phyloP scores from a whole-genome alignment of 1,284 basidiomycete species.

The Cyathus pygmaeus region DNA sequence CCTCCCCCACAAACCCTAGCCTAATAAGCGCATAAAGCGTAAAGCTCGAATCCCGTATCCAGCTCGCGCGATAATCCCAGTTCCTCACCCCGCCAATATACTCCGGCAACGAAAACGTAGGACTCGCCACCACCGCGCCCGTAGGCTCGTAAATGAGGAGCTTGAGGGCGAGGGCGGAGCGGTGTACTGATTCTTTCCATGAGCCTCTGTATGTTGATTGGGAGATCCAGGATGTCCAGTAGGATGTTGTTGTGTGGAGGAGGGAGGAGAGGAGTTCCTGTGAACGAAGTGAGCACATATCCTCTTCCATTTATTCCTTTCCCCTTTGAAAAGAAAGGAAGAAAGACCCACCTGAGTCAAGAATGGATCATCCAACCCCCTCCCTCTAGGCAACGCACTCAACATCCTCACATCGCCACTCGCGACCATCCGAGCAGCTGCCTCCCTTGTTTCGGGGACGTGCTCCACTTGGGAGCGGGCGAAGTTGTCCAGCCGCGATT shows the following conservation, averaged over 20 bases:
- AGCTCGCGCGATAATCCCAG: conserved; percentile 86
- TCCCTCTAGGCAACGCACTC: conserved; percentile 10
- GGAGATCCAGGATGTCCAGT: conserved; percentile 89
- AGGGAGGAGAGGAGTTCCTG: not conserved
- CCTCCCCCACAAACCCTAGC: conserved; percentile 91
- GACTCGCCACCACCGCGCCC: conserved; percentile 85
- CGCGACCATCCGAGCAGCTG: conserved; percentile 5
- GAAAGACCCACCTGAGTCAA: conserved; percentile 56
- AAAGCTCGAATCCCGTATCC: conserved; percentile 93
- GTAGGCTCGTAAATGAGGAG: conserved; percentile 89
- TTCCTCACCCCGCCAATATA: conserved; percentile 89
- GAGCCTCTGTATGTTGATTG: conserved; percentile 86
- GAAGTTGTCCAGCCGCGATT: no score
- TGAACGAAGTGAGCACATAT: conserved; percentile 37
- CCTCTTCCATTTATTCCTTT: no score
- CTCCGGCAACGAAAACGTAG: conserved; percentile 93
- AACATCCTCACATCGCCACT: conserved; percentile 3
- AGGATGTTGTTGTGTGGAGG: conserved; percentile 43
- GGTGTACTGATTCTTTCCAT: conserved; percentile 93
- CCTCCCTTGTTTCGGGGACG: not conserved
- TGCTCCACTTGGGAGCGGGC: not conserved
- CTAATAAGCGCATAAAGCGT: conserved; percentile 92
- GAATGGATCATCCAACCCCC: conserved; percentile 54
- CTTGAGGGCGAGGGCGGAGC: conserved; percentile 88
- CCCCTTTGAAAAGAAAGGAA: no score